A percentile compares a stretch with the other conserved stretches of the same genome.
phyloP scores from a whole-genome alignment of 495 filamentous ascomycete genomes.

The Symbiotaphrina buchneri region DNA sequence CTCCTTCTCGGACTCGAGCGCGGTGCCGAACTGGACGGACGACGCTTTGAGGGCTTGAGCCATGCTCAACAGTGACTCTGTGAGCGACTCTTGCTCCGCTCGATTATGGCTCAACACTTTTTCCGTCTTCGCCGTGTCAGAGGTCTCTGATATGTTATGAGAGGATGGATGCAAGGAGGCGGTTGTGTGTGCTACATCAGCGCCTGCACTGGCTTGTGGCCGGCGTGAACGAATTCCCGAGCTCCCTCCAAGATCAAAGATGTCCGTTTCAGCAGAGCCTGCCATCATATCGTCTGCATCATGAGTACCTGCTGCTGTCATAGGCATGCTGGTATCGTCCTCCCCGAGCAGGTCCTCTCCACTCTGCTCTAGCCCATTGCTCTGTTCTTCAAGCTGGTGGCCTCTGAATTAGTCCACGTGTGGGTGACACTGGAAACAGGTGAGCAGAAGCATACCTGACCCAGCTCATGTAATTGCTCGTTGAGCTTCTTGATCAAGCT shows the following conservation, averaged over 20 bases:
- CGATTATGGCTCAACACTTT: conserved; percentile 50
- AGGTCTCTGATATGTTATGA: not conserved
- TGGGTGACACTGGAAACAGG: too few species aligned
- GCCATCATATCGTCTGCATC: too few species aligned
- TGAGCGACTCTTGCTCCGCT: conserved; percentile 65
- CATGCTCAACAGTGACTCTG: conserved; percentile 52
- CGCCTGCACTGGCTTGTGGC: too few species aligned
- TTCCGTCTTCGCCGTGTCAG: conserved; percentile 23
- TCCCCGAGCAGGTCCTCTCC: too few species aligned
- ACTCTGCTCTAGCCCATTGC: too few species aligned
- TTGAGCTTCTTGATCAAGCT: conserved; percentile 30
- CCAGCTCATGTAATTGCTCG: conserved; percentile 37
- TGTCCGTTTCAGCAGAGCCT: too few species aligned
- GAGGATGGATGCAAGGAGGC: too few species aligned
- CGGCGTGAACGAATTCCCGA: too few species aligned
- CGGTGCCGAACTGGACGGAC: conserved; percentile 41
- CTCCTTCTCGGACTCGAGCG: conserved; percentile 48
- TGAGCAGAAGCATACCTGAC: conserved; percentile 32
- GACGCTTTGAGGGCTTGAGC: conserved; percentile 58
- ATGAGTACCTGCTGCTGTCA: not conserved
- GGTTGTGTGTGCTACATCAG: too few species aligned
- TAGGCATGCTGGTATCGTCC: not conserved
- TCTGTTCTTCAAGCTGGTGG: too few species aligned
- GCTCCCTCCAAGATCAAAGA: too few species aligned
- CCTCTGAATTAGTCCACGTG: too few species aligned